phyloP scores from a whole-genome alignment of 192 early-diverging fungal species.

The Coemansia sp. region DNA sequence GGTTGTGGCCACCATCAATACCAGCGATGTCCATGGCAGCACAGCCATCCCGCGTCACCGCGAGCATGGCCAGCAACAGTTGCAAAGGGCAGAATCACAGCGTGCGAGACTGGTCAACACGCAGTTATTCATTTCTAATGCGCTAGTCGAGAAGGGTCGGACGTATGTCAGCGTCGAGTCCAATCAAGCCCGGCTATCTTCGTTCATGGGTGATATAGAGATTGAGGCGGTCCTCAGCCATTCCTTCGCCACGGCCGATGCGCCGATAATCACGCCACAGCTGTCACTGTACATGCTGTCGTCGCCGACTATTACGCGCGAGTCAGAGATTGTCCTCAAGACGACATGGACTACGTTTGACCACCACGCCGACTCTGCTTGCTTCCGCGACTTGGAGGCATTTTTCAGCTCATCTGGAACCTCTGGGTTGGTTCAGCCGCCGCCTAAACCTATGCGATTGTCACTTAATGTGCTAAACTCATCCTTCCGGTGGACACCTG shows the following conservation, averaged over 20 bases:
- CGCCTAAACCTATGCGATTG: conserved; percentile 55
- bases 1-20: conserved; percentile 42
- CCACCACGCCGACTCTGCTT: conserved; percentile 38
- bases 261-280: conserved; percentile 55
- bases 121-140: conserved; percentile 50
- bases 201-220: conserved; percentile 35
- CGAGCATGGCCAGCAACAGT: background rate
- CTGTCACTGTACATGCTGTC: conserved; percentile 56
- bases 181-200: conserved; percentile 54
- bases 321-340: conserved; percentile 55
- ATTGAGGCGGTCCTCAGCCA: conserved; percentile 48
- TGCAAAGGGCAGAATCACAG: conserved; percentile 26
- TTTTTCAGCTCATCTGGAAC: conserved; percentile 56
- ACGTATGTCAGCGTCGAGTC: conserved; percentile 51
- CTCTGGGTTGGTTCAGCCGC: conserved; percentile 56
- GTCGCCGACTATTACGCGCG: conserved; percentile 45
- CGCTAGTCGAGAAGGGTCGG: conserved; percentile 49
- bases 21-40: conserved; percentile 12
- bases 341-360: conserved; percentile 56
- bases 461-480: conserved; percentile 57
- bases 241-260: conserved; percentile 45
- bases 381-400: conserved; percentile 49
- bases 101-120: conserved; percentile 40
- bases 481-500: conserved; percentile 45
- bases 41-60: background rate